Percentiles rank a stretch among this genome's conserved stretches.
Evolutionary conservation across 805 yeast species (phyloP).

Genomic region (Debaryomyces hansenii): DNA sequence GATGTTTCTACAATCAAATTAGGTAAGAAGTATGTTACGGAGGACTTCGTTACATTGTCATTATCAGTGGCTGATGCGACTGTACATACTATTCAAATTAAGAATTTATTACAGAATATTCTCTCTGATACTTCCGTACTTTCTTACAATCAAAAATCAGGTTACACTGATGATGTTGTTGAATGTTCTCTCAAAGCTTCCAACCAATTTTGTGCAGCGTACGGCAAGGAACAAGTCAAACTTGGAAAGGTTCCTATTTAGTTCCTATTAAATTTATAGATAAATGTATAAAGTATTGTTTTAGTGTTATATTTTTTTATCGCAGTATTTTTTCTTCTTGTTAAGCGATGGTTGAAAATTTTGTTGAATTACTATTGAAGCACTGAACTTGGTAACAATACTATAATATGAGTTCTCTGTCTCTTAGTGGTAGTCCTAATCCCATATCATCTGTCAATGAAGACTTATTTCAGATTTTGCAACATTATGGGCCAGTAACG

Average conservation of each 20-base stretch:
- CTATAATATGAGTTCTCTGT: neutral
- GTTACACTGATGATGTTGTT: constrained; percentile 1
- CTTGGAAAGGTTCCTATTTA: neutral
- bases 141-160: neutral
- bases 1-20: constrained; percentile 3
- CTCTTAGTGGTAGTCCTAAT: constrained; percentile 1
- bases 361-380: neutral
- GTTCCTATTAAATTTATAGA: neutral
- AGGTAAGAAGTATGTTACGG: constrained; percentile 1
- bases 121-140: neutral
- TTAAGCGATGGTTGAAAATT: constrained; percentile 4
- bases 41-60: constrained; percentile 30
- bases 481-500: constrained; percentile 70
- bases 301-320: too few relatives aligned
- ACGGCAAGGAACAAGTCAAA: constrained; percentile 1
- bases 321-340: neutral
- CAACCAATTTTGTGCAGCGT: constrained; percentile 3
- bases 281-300: neutral
- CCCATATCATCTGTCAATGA: constrained; percentile 12
- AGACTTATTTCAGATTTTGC: constrained; percentile 12
- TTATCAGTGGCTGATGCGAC: constrained; percentile 37
- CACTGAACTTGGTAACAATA: neutral
- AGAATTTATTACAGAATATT: constrained; percentile 20
- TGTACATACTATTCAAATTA: constrained; percentile 31
- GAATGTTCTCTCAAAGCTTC: constrained; percentile 3